Base-by-base conservation (phyloP, 2,329 filamentous ascomycete species). In the Diaporthe helianthi region DNA sequence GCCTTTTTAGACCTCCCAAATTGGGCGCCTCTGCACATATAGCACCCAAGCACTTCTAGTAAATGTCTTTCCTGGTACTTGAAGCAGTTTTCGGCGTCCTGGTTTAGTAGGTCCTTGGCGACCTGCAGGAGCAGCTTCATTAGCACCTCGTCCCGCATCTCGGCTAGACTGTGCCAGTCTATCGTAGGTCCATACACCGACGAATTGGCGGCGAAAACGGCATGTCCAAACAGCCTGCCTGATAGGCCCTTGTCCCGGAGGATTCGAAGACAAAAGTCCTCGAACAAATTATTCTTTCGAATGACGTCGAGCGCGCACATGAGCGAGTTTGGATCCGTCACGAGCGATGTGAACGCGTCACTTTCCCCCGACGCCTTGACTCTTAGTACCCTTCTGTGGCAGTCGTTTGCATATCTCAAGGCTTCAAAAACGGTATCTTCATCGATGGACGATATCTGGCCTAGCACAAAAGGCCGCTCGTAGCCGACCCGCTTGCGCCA, bases 401-500 rank as follows among this genome's bases (percentile, higher is more conserved):
- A 70, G 12, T 41, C 53, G 22, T 73, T 72, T 38, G 77, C 67
- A 72, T 73, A 71, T 10, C 67, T 53, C 47, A 81, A 70, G 3
- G 80, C 75, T 33, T 75, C 74, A 13, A 79, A 24, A 0, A 79
- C 67, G 0, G 74, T 69, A 0, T 73, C 74, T 54, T 71, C 67
- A 53, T 68, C 67, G 53, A 73, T 67, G 17, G 66, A 61, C 5
- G 69, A 66, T 31, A 60, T 60, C 69, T 53, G 72, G 53, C 72
- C 36, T 1, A 69, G 72, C 13, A 80, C 63, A 1, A 78, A 67
- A 3, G 77, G 76, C 0, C 82, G 78, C 63, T 82, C 79, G 67
- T 87, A 86, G 0, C 84, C 84, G 1, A 86, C 78, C 26, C 79
- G 76, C 4, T 74, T 75, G 1, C 84, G 76, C 83, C 83, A 87